Evolutionary conservation across 1,284 basidiomycete species (phyloP).

Genomic region (Fistulinella cinereoalba): DNA sequence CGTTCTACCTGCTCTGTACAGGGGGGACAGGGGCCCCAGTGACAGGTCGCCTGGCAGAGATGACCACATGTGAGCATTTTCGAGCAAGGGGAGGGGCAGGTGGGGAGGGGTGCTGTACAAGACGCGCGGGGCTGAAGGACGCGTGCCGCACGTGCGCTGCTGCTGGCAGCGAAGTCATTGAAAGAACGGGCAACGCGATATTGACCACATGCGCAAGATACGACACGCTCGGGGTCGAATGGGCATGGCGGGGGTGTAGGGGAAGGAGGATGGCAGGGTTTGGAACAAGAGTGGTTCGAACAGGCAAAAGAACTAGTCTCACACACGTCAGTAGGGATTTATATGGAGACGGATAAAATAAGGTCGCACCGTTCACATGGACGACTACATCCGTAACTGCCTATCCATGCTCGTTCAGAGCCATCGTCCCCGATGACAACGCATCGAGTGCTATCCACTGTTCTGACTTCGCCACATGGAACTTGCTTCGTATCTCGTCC

Average conservation of each 20-base stretch:
- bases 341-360: not conserved
- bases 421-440: conserved; percentile 13
- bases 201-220: conserved; percentile 80
- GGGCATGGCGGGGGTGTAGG: conserved; percentile 63
- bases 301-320: conserved; percentile 68
- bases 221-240: conserved; percentile 62
- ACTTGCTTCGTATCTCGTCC: conserved; percentile 63
- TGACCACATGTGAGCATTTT: conserved; percentile 61
- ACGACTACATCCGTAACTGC: conserved; percentile 64
- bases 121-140: conserved; percentile 47
- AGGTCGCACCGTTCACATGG: conserved; percentile 56
- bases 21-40: conserved; percentile 69
- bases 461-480: conserved; percentile 60
- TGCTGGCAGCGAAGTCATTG: conserved; percentile 28
- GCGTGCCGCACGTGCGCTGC: not conserved
- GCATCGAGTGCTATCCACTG: conserved; percentile 22
- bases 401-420: conserved; percentile 55
- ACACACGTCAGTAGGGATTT: conserved; percentile 2
- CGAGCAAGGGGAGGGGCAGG: conserved; percentile 67
- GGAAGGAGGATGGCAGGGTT: conserved; percentile 72
- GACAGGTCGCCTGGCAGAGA: conserved; percentile 66
- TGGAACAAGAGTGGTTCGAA: conserved; percentile 66
- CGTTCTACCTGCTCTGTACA: conserved; percentile 65
- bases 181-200: conserved; percentile 46
- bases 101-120: conserved; percentile 78